These are phyloP conservation scores for Pelargonium nanum DNA, from an alignment of 345 rosid species.

Conservation along the genomic window DNA sequence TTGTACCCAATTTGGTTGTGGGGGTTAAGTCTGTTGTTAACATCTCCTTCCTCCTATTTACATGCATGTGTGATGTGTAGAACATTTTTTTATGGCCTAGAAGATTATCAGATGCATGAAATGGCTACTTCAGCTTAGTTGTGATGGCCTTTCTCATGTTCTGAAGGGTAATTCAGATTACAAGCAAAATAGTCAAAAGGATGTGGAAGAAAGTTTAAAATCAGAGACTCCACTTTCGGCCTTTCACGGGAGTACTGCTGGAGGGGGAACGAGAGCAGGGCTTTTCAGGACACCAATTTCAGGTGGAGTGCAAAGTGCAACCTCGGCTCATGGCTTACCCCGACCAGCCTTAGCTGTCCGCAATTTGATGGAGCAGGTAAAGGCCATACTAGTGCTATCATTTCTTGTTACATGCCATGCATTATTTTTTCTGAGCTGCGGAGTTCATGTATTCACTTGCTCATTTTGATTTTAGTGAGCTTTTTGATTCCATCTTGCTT, in stretches of 20 bases:
- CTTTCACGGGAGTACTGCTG: conserved; percentile 38
- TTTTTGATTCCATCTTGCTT: conserved; percentile 2
- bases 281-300: conserved; percentile 96
- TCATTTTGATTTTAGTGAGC: neutral
- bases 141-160: conserved; percentile 32
- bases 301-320: conserved; percentile 97
- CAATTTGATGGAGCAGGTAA: conserved; percentile 95
- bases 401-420: neutral
- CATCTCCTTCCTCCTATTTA: neutral
- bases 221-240: conserved; percentile 33
- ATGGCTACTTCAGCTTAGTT: conserved; percentile 22
- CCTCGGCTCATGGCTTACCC: conserved; percentile 92
- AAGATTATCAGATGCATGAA: conserved; percentile 19
- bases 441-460: neutral
- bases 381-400: neutral
- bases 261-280: conserved; percentile 78
- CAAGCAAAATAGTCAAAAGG: conserved; percentile 21
- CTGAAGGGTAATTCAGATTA: conserved; percentile 43
- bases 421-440: neutral
- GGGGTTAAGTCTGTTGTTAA: too few species aligned
- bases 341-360: conserved; percentile 92
- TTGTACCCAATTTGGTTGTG: too few species aligned
- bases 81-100: conserved; percentile 11
- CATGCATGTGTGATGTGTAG: conserved; percentile 10
- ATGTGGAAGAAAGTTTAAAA: conserved; percentile 29